phyloP scores from a whole-genome alignment of 371 early-diverging fungal genomes.

The Syncephalastrum monosporum region DNA sequence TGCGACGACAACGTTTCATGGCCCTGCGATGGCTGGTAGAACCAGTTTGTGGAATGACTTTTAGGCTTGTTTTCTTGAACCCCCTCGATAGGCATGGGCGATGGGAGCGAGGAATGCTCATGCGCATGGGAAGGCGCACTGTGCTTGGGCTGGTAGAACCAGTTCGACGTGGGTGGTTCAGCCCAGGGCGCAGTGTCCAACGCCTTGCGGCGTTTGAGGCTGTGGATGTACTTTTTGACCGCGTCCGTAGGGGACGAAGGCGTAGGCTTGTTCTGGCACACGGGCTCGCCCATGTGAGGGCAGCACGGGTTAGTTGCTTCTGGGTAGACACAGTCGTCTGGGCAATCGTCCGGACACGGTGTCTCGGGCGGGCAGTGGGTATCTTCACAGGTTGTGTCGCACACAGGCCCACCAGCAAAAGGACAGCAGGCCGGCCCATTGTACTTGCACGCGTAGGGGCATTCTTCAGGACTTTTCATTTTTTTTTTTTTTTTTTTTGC shows the following conservation, averaged over 20 bases:
- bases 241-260: background rate
- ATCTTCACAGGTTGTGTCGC: constrained; percentile 18
- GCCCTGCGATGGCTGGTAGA: constrained; percentile 3
- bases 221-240: background rate
- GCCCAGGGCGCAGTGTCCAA: background rate
- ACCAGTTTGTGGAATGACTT: background rate
- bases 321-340: constrained; percentile 29
- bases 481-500: constrained; percentile 8
- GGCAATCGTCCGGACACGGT: constrained; percentile 32
- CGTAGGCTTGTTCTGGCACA: constrained; percentile 10
- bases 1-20: too few relatives aligned
- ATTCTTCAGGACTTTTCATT: constrained; percentile 19
- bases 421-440: constrained; percentile 27
- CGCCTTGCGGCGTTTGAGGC: background rate
- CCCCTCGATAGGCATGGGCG: background rate
- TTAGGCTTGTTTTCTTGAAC: background rate
- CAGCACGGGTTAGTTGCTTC: constrained; percentile 35
- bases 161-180: background rate
- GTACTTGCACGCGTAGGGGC: constrained; percentile 25
- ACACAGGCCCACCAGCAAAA: constrained; percentile 25
- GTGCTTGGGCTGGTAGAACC: background rate
- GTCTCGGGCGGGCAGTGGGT: constrained; percentile 9
- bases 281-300: constrained; percentile 24
- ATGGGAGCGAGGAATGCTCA: too few relatives aligned
- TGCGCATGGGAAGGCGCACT: background rate